Evolutionary conservation across 257 asterid genomes (phyloP).

Genomic region (Misopates orontium): DNA sequence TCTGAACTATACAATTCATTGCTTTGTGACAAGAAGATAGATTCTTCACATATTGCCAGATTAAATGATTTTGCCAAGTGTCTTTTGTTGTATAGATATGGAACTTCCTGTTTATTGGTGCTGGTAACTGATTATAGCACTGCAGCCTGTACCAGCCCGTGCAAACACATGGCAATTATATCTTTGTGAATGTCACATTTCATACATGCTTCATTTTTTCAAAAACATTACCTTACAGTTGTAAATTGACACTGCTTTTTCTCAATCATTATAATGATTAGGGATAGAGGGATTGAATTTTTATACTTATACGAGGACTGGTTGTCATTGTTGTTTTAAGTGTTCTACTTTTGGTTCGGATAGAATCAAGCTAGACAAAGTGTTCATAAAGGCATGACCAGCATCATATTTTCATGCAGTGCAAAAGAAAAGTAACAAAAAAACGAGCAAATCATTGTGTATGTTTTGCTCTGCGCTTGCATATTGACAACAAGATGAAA

Average conservation of each 20-base stretch:
- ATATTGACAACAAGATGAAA: background rate
- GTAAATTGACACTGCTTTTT: background rate
- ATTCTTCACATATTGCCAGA: background rate
- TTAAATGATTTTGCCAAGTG: background rate
- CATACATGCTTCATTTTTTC: too few species aligned
- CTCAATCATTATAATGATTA: background rate
- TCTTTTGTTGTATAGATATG: slow-evolving; percentile 13
- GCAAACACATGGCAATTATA: background rate
- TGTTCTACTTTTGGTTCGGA: too few species aligned
- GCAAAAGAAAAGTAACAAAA: background rate
- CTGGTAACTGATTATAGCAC: slow-evolving; percentile 7
- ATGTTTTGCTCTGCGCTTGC: background rate
- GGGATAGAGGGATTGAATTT: background rate
- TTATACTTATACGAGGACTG: too few species aligned
- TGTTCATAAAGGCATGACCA: too few species aligned
- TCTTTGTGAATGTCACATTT: too few species aligned
- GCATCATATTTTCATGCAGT: background rate
- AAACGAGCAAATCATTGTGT: background rate
- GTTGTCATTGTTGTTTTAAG: too few species aligned
- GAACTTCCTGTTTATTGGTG: slow-evolving; percentile 4
- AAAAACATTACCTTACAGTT: too few species aligned
- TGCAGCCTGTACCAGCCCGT: background rate
- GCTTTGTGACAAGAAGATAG: slow-evolving; percentile 18
- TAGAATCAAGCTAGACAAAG: too few species aligned
- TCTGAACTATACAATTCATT: background rate